phyloP scores from a whole-genome alignment of 1,284 basidiomycete species.

The Leucoagaricus sp. region DNA sequence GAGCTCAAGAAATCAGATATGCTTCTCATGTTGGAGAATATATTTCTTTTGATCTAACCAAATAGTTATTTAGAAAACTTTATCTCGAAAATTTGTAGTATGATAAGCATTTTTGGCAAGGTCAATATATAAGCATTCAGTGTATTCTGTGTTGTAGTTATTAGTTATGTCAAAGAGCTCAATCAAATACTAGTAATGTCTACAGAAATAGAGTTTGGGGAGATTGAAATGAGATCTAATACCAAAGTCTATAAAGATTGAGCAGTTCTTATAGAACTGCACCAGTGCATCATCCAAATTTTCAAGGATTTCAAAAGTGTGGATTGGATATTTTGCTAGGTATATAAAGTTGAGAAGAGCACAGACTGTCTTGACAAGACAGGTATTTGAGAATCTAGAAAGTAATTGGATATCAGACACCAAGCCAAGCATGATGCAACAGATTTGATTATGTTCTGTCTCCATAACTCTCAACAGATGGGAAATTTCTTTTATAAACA shows the following conservation, averaged over 20 bases:
- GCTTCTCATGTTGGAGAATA: conserved; percentile 19
- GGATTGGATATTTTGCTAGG: conserved; percentile 32
- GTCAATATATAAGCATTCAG: conserved; percentile 35
- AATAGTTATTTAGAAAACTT: conserved; percentile 33
- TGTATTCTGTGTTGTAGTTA: conserved; percentile 33
- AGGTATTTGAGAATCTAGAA: background rate
- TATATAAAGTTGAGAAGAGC: conserved; percentile 39
- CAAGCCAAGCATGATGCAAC: conserved; percentile 30
- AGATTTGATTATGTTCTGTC: conserved; percentile 35
- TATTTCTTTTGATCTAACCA: conserved; percentile 35
- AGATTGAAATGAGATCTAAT: conserved; percentile 32
- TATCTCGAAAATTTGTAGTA: conserved; percentile 31
- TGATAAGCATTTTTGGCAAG: conserved; percentile 33
- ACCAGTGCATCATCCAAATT: background rate
- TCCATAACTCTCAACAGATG: conserved; percentile 31
- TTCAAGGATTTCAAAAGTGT: conserved; percentile 17
- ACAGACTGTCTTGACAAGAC: conserved; percentile 1
- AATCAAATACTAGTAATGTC: conserved; percentile 31
- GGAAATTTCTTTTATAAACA: conserved; percentile 42
- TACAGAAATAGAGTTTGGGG: conserved; percentile 32
- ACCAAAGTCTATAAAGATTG: conserved; percentile 30
- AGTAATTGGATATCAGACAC: background rate
- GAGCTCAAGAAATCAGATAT: too few relatives aligned
- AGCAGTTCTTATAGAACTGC: conserved; percentile 30
- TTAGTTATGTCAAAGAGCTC: conserved; percentile 29